Evolutionary conservation across 306 rosid genomes (phyloP).

Genomic region (Fragaria iinumae): DNA sequence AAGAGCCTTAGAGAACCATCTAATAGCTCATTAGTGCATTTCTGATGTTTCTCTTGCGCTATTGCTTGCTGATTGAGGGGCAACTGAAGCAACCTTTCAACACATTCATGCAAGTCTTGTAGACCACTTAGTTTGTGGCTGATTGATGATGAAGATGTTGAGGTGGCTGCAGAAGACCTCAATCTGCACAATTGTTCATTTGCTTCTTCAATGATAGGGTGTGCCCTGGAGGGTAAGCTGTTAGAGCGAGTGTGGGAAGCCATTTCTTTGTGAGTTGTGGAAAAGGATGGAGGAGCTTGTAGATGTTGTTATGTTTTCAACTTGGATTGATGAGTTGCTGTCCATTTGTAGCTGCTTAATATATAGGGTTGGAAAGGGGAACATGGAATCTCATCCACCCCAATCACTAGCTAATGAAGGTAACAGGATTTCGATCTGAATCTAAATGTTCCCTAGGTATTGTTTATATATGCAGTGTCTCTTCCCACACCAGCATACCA

Average conservation of each 20-base stretch:
- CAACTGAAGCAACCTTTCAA: conserved; percentile 31
- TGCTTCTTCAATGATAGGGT: conserved; percentile 26
- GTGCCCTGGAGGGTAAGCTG: conserved; percentile 39
- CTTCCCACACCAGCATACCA: conserved; percentile 30
- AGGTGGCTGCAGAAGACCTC: conserved; percentile 17
- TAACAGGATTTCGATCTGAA: conserved; percentile 25
- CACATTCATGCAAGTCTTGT: conserved; percentile 28
- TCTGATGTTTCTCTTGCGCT: conserved; percentile 16
- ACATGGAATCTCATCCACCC: conserved; percentile 28
- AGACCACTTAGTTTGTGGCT: conserved; percentile 22
- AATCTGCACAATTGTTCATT: conserved; percentile 20
- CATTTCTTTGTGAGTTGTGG: not conserved
- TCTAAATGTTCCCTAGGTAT: conserved; percentile 12
- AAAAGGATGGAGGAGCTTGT: not conserved
- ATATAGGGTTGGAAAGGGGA: conserved; percentile 8
- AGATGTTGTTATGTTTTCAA: not conserved
- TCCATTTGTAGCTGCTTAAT: not conserved
- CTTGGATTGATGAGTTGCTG: not conserved
- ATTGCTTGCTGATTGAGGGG: conserved; percentile 18
- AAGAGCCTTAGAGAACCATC: conserved; percentile 34
- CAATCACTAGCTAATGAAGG: conserved; percentile 10
- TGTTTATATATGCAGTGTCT: conserved; percentile 28
- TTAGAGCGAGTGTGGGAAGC: conserved; percentile 31
- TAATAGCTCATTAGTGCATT: conserved; percentile 19
- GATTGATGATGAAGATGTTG: conserved; percentile 23